A percentile compares a stretch with the other conserved stretches of the same genome.
phyloP scores from a whole-genome alignment of 2,329 filamentous ascomycete species.

The Fusarium mexicanum region DNA sequence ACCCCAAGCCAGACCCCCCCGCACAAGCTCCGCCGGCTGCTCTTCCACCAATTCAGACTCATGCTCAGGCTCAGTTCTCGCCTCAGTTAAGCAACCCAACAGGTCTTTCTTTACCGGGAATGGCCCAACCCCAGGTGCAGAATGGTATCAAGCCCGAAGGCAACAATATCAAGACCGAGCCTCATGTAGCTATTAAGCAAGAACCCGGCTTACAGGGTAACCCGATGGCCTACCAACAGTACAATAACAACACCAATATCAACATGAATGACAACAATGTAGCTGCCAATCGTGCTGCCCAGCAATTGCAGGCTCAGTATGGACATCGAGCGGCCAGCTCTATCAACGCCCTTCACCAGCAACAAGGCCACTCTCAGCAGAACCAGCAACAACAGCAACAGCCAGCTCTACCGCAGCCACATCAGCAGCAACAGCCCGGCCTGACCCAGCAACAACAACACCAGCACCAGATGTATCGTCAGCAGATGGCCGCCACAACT shows the following conservation, averaged over 20 bases:
- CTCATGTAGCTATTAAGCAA: constrained; percentile 54
- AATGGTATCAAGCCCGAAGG: constrained; percentile 58
- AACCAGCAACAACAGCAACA: constrained; percentile 26
- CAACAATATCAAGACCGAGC: constrained; percentile 58
- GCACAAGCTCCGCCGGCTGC: constrained; percentile 48
- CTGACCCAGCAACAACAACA: constrained; percentile 47
- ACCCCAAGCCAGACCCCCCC: constrained; percentile 79
- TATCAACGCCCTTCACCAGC: constrained; percentile 68
- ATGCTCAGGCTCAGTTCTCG: constrained; percentile 47
- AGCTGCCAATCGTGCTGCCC: constrained; percentile 65
- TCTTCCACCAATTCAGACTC: constrained; percentile 35
- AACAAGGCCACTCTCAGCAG: constrained; percentile 42
- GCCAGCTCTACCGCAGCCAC: constrained; percentile 43
- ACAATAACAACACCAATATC: constrained; percentile 37
- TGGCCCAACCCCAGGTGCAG: constrained; percentile 42
- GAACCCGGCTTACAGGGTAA: constrained; percentile 53
- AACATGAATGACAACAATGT: constrained; percentile 49
- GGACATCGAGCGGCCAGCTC: constrained; percentile 72
- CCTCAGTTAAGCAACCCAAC: constrained; percentile 40
- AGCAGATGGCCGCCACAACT: constrained; percentile 39
- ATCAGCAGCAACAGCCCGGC: constrained; percentile 44
- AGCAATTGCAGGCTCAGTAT: constrained; percentile 67
- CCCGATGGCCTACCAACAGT: constrained; percentile 48
- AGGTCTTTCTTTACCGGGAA: constrained; percentile 45
- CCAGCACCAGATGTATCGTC: constrained; percentile 49